These are phyloP conservation scores for Myxozyma neglecta DNA, from an alignment of 805 yeast genomes.

Conservation along the genomic window DNA sequence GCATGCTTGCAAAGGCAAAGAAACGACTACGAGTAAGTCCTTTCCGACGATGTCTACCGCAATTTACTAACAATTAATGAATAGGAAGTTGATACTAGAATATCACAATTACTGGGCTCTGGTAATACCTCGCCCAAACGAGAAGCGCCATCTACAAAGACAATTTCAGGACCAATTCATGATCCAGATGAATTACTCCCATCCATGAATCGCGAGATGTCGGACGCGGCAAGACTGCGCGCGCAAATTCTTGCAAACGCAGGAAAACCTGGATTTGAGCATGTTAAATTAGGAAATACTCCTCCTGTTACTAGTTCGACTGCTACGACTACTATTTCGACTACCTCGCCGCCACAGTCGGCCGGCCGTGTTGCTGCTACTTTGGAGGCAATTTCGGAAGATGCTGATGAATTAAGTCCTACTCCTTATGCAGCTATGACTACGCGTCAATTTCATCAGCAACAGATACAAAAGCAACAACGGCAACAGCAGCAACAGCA, in stretches of 20 bases:
- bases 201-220: background rate
- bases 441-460: background rate
- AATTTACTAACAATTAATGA: background rate
- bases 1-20: constrained; percentile 23
- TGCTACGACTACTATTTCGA: background rate
- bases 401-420: background rate
- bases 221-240: background rate
- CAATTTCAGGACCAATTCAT: constrained; percentile 4
- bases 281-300: background rate
- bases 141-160: background rate
- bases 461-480: background rate
- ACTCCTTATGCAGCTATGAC: background rate
- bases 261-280: background rate
- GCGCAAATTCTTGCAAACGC: background rate
- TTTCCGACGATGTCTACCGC: background rate
- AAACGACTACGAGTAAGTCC: constrained; percentile 17
- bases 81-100: constrained; percentile 26
- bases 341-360: background rate
- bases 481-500: background rate
- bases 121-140: background rate
- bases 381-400: constrained; percentile 1
- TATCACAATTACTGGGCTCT: background rate
- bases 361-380: background rate
- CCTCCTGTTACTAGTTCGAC: background rate
- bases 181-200: background rate